Base-by-base conservation (phyloP, 352 stramenopile genomes). In the Globisporangium canariense region DNA sequence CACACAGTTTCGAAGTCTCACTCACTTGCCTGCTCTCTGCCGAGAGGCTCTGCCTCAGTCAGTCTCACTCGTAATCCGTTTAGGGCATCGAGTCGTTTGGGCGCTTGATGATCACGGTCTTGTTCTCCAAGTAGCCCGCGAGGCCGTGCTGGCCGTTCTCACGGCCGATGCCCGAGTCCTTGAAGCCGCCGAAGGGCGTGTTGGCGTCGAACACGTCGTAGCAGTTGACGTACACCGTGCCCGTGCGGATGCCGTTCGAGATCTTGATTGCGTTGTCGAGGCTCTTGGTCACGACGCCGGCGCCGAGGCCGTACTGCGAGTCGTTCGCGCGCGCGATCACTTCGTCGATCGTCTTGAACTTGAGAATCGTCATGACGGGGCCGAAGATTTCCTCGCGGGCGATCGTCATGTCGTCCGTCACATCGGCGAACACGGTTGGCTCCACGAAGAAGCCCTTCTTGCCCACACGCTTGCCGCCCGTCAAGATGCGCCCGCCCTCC, bases 161-260 rank as follows among this genome's bases (percentile, higher is more conserved):
- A n/a, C 89, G 83, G 36, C 88, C 89, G 41, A 94, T 74, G 36
- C 88, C 88, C 22, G 83, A 94, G 73, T 94, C 76, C 84, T 96
- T 94, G 72, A 85, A 94, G 30, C 89, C 89, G 20, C 88, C 89
- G 60, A 94, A 97, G n/a, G 86, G 81, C 54, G 95, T 90, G 61
- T 86, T 82, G 13, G 73, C 68, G 60, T 97, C 91, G 28, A 96
- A 92, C 25, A 96, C 68, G 58, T 97, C 79, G 77, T 98, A 98
- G 73, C 84, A 97, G 79, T 98, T 99, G 16, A 98, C 83, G 68
- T 94, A 97, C 46, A 98, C 89, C 11, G 97, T 97, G 30, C 96
- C 95, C 59, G 81, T 78, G 51, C 97, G 86, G 8, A 99, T 75
- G 8, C 70, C 76, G 62, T 96, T 88, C 54, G 90, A 85, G 66